Evolutionary conservation across 495 filamentous ascomycete genomes (phyloP), one percentile per base, ranked within the genome.

Genomic region (Jackrogersella multiformis): DNA sequence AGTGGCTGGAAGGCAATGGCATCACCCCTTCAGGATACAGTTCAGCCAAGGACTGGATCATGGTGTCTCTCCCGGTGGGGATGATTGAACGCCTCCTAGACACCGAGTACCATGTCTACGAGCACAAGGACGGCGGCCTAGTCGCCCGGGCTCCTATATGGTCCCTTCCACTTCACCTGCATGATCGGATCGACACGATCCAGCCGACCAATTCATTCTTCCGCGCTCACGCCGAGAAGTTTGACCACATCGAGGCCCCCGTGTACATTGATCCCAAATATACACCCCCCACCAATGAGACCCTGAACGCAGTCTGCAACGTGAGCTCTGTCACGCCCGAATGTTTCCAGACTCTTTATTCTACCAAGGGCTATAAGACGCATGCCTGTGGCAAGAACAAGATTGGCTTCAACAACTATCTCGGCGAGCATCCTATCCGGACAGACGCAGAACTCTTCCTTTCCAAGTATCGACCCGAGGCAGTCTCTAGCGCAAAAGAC

Each of bases 131-230:
- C 75, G 76, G 51, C 60, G 73, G 51, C 52, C 64, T 56, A 18
- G 77, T 67, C 35, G 78, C 80, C 79, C 82, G 89, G 9, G 86
- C 89, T 4, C 84, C 84, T n/a, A 68, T 80, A 39, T 91, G 91
- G 78, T 88, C 86, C 13, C 79, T 92, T 10, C 90, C 90, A 0
- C 79, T 83, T 46, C 73, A 81, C 3, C 73, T 92, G 4, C 84
- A 85, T 56, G 74, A 74, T 24, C 85, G 88, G 66, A 82, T 92
- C 60, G 84, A 87, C 51, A 81, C 85, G 5, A 84, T 90, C 41
- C 88, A 90, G 74, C 88, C 88, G n/a, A 90, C 87, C 4, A 90
- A 84, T 35, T 87, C 86, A 5, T 90, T 91, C 51, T 74, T 74
- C 65, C 68, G 68, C 49, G 61, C 69, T 61, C 61, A 69, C 28